A percentile compares a stretch with the other conserved stretches of the same genome.
Conservation (phyloP, 768 basidiomycete genomes). For the Boletus insuetus region DNA sequence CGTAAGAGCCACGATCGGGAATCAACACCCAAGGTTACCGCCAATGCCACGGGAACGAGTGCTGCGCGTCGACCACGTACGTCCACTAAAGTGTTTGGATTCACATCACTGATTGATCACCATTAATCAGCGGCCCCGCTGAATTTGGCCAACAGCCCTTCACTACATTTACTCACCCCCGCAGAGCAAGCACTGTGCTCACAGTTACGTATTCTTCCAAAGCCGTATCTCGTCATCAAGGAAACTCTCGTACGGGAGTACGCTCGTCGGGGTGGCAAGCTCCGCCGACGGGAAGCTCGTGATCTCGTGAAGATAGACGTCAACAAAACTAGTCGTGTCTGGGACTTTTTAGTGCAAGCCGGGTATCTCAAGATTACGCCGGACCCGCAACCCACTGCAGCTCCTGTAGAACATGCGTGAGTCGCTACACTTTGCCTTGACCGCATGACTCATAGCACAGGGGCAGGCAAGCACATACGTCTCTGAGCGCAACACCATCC, state of each 20-base stretch:
- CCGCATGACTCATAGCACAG: neutral
- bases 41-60: constrained; percentile 34
- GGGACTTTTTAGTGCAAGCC: constrained; percentile 88
- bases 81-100: constrained; percentile 10
- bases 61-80: constrained; percentile 44
- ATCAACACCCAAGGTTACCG: constrained; percentile 48
- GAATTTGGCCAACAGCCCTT: constrained; percentile 88
- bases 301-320: constrained; percentile 92
- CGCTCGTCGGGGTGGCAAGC: constrained; percentile 81
- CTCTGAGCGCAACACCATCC: constrained; percentile 24
- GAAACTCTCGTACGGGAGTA: constrained; percentile 94
- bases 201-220: constrained; percentile 85
- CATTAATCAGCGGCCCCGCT: constrained; percentile 54
- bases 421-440: constrained; percentile 3
- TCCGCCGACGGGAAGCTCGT: constrained; percentile 84
- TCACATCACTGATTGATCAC: constrained; percentile 1
- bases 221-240: constrained; percentile 94
- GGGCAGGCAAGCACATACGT: constrained; percentile 12
- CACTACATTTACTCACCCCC: constrained; percentile 83
- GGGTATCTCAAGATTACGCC: constrained; percentile 74
- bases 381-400: constrained; percentile 37
- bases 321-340: constrained; percentile 87
- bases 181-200: constrained; percentile 90
- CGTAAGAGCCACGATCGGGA: constrained; percentile 62
- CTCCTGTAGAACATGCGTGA: constrained; percentile 37